A percentile compares a stretch with the other conserved stretches of the same genome.
Evolutionary conservation across 2,329 filamentous ascomycete genomes (phyloP).

Genomic region (Colletotrichum sp.): DNA sequence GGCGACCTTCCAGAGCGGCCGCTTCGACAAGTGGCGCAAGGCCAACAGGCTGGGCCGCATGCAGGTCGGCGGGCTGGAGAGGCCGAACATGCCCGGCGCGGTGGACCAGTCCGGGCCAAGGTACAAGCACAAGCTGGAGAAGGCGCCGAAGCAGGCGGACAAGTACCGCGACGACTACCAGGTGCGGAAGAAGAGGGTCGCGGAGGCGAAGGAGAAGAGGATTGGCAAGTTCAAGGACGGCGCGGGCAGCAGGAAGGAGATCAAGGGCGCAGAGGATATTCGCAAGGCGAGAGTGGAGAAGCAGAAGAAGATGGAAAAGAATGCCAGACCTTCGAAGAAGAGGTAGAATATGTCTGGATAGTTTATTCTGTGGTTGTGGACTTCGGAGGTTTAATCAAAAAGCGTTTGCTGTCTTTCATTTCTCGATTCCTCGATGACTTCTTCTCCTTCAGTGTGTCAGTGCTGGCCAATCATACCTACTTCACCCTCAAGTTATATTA

Average conservation of each 20-base stretch:
- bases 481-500: not conserved
- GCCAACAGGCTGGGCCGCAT: conserved; percentile 80
- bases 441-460: not conserved
- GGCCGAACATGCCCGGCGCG: conserved; percentile 30
- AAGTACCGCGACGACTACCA: conserved; percentile 91
- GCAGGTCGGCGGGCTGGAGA: conserved; percentile 82
- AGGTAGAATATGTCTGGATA: not conserved
- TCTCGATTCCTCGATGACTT: conserved; percentile 26
- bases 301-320: conserved; percentile 84
- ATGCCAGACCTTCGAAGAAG: conserved; percentile 76
- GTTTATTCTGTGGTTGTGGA: not conserved
- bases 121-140: conserved; percentile 87
- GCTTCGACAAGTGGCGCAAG: conserved; percentile 92
- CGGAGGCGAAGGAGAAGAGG: conserved; percentile 85
- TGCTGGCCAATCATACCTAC: accelerated
- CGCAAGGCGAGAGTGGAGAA: conserved; percentile 79
- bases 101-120: conserved; percentile 45
- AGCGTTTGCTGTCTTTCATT: not conserved
- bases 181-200: conserved; percentile 86
- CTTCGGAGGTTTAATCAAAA: not conserved
- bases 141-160: conserved; percentile 92
- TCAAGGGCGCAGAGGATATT: conserved; percentile 84
- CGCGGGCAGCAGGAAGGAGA: conserved; percentile 74
- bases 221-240: conserved; percentile 77
- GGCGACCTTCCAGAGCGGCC: conserved; percentile 88